Evolutionary conservation across 2,329 filamentous ascomycete genomes (phyloP).

Genomic region (Decorospora gaudefroyi): DNA sequence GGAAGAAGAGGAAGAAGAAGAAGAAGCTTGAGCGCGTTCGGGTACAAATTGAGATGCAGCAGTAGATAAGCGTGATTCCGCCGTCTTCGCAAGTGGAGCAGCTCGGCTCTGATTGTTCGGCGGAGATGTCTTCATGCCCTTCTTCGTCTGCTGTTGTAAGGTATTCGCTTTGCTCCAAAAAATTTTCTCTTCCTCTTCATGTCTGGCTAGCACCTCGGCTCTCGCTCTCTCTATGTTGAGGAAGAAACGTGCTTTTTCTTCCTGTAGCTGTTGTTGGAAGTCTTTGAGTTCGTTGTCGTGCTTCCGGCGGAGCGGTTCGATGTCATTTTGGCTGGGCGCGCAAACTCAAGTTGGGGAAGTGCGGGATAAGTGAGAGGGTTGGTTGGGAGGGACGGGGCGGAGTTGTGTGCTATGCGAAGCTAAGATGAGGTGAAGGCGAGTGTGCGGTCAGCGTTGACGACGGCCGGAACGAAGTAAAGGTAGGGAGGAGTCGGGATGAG

Average conservation of each 20-base stretch:
- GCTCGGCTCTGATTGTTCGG: background rate
- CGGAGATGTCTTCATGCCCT: background rate
- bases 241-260: background rate
- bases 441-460: background rate
- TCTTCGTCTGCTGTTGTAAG: background rate
- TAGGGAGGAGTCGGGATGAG: background rate
- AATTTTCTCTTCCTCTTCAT: conserved; percentile 10
- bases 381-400: background rate
- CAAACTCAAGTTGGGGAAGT: background rate
- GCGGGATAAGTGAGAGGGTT: background rate
- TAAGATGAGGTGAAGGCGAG: conserved; percentile 7
- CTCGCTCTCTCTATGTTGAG: background rate
- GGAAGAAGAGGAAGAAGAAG: no score
- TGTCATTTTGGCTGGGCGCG: background rate
- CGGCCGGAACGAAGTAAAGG: background rate
- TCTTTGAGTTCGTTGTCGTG: background rate
- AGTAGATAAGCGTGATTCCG: background rate
- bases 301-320: background rate
- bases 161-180: conserved; percentile 12
- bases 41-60: no score
- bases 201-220: conserved; percentile 2
- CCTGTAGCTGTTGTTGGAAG: background rate
- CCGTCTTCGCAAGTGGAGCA: background rate
- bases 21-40: no score
- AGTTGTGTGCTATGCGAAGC: background rate